phyloP scores from a whole-genome alignment of 2,329 filamentous ascomycete genomes.

The Fusarium nygamai region DNA sequence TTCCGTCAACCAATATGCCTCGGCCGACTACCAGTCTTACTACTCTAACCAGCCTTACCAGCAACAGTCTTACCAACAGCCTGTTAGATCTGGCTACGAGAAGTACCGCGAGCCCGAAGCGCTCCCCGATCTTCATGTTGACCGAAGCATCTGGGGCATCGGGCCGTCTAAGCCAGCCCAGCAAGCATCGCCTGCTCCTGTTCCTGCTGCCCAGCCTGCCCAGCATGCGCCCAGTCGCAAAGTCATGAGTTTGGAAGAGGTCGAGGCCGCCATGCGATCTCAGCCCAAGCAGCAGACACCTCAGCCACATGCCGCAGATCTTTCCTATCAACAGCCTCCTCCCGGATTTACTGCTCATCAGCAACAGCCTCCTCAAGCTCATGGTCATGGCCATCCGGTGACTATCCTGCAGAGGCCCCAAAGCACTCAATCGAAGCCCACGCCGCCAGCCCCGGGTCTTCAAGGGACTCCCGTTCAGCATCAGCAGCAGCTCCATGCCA shows the following conservation, averaged over 20 bases:
- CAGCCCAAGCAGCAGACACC: constrained; percentile 66
- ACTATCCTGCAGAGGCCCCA: constrained; percentile 66
- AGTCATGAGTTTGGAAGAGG: constrained; percentile 95
- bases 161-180: constrained; percentile 62
- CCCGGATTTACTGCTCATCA: constrained; percentile 40
- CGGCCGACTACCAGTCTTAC: constrained; percentile 49
- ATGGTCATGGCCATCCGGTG: constrained; percentile 59
- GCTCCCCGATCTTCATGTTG: constrained; percentile 89
- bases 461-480: constrained; percentile 46
- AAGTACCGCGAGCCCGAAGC: constrained; percentile 87
- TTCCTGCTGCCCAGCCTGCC: constrained; percentile 24
- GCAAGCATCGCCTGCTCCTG: constrained; percentile 45
- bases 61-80: constrained; percentile 55
- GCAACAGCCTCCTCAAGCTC: constrained; percentile 47
- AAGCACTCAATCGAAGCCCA: constrained; percentile 53
- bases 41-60: constrained; percentile 36
- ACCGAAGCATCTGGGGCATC: constrained; percentile 91
- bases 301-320: constrained; percentile 41
- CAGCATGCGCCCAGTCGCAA: constrained; percentile 65
- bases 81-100: constrained; percentile 86
- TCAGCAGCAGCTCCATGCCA: constrained; percentile 54
- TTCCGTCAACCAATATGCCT: constrained; percentile 51
- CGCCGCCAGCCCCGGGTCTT: constrained; percentile 48
- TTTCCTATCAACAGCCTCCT: constrained; percentile 43
- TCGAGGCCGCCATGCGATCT: constrained; percentile 89